Percentiles rank a stretch among this genome's conserved stretches.
Conservation (phyloP, 805 yeast genomes). For the Ogataea glucozyma region DNA sequence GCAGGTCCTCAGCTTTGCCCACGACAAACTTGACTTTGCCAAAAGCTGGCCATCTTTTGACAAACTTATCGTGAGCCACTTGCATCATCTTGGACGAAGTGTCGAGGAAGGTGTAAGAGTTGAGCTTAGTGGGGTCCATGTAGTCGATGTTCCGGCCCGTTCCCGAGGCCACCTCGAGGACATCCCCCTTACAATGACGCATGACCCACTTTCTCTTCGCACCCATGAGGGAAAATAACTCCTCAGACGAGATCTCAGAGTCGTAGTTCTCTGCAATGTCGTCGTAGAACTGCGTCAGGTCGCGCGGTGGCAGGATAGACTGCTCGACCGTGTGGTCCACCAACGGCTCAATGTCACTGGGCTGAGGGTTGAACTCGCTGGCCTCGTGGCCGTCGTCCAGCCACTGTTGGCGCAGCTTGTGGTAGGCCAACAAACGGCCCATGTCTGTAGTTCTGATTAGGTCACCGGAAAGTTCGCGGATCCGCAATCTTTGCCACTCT, state of each 20-base stretch:
- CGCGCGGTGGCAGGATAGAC: slow-evolving; percentile 67
- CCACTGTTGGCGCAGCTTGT: slow-evolving; percentile 46
- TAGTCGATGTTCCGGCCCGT: slow-evolving; percentile 91
- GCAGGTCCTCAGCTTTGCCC: slow-evolving; percentile 84
- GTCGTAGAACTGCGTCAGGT: slow-evolving; percentile 81
- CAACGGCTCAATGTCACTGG: slow-evolving; percentile 34
- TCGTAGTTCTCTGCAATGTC: slow-evolving; percentile 80
- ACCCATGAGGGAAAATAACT: slow-evolving; percentile 58
- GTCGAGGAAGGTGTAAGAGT: slow-evolving; percentile 82
- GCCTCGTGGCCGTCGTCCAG: slow-evolving; percentile 18
- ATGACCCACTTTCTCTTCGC: slow-evolving; percentile 75
- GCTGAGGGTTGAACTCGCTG: slow-evolving; percentile 36
- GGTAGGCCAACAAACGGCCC: slow-evolving; percentile 59
- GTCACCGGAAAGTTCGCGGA: slow-evolving; percentile 59
- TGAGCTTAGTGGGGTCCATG: slow-evolving; percentile 56
- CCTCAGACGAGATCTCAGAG: slow-evolving; percentile 74
- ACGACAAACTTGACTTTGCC: slow-evolving; percentile 81
- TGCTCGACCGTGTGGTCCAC: slow-evolving; percentile 33
- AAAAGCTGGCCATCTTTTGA: slow-evolving; percentile 63
- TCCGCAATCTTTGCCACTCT: slow-evolving; percentile 64
- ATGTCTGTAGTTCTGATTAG: slow-evolving; percentile 64
- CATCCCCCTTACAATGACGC: slow-evolving; percentile 82
- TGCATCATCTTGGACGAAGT: slow-evolving; percentile 86
- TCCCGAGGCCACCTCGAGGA: slow-evolving; percentile 91
- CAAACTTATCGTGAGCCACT: slow-evolving; percentile 71